Evolutionary conservation across 257 asterid species (phyloP).

Genomic region (Fraxinus cuspidata): DNA sequence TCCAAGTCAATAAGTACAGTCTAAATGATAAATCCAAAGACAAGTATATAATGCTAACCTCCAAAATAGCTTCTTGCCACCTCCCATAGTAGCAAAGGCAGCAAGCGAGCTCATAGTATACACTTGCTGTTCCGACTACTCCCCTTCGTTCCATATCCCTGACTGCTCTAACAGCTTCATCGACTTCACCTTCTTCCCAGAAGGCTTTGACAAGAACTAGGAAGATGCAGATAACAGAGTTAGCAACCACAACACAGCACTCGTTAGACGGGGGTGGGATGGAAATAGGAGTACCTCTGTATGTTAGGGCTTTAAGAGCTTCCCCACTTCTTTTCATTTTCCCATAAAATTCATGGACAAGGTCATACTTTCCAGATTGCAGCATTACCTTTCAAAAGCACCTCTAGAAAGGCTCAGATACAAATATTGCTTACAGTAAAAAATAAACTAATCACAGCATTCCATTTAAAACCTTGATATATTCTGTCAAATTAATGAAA

Average conservation of each 20-base stretch:
- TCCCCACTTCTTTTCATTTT: constrained; percentile 88
- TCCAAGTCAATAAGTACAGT: not conserved
- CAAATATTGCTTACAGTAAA: constrained; percentile 29
- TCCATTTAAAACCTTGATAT: constrained; percentile 4
- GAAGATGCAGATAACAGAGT: constrained; percentile 27
- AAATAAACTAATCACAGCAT: not conserved
- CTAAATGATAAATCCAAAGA: not conserved
- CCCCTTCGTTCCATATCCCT: constrained; percentile 95
- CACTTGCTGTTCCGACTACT: constrained; percentile 70
- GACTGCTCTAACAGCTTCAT: constrained; percentile 81
- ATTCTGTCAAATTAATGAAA: constrained; percentile 12
- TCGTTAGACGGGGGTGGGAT: constrained; percentile 2
- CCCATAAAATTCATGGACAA: constrained; percentile 64
- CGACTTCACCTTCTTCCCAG: constrained; percentile 83
- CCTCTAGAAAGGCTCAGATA: constrained; percentile 30
- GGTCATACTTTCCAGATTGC: constrained; percentile 73
- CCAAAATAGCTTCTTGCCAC: constrained; percentile 73
- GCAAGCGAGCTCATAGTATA: constrained; percentile 94
- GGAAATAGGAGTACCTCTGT: constrained; percentile 61
- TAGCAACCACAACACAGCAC: constrained; percentile 22
- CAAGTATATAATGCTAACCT: constrained; percentile 49
- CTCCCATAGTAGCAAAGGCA: constrained; percentile 94
- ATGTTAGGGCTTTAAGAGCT: constrained; percentile 74
- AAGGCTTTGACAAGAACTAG: constrained; percentile 86
- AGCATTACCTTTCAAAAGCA: constrained; percentile 81